Conservation (phyloP, 1,284 basidiomycete species). For the Cutaneotrichosporon curvatum region DNA sequence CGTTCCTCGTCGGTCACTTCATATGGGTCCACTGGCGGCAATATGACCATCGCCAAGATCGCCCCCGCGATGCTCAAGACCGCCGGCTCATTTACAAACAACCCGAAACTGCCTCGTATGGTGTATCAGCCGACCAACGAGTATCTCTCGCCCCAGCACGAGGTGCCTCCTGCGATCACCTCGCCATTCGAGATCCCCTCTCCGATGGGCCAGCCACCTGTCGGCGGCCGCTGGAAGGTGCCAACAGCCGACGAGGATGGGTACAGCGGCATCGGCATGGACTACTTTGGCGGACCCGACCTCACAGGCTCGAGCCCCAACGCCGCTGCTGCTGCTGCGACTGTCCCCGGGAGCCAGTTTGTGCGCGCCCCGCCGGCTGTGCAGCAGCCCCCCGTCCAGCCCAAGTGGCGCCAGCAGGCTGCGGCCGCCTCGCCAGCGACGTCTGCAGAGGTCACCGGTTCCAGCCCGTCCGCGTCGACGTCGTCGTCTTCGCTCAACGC, state of each 20-base stretch:
- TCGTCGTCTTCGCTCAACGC: no score
- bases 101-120: conserved; percentile 50
- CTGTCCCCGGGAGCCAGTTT: conserved; percentile 13
- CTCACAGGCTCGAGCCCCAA: conserved; percentile 26
- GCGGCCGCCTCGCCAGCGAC: neutral
- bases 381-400: conserved; percentile 34
- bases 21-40: conserved; percentile 11
- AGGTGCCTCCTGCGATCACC: conserved; percentile 2
- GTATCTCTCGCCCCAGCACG: conserved; percentile 32
- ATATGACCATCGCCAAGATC: conserved; percentile 84
- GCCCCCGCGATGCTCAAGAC: conserved; percentile 91
- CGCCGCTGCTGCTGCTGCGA: no score
- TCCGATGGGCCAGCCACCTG: conserved; percentile 38
- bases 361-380: conserved; percentile 25
- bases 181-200: conserved; percentile 36
- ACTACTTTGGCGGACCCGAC: conserved; percentile 59
- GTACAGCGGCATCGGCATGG: conserved; percentile 49
- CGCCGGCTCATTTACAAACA: conserved; percentile 25
- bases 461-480: no score
- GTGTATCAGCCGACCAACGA: conserved; percentile 63
- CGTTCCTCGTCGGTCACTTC: conserved; percentile 29
- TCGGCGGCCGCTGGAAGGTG: conserved; percentile 15
- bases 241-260: conserved; percentile 49
- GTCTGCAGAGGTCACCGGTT: no score
- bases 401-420: conserved; percentile 40